Percentiles rank a stretch among this genome's conserved stretches.
Conservation (phyloP, 2,329 filamentous ascomycete species). For the Scedosporium aurantiacum region DNA sequence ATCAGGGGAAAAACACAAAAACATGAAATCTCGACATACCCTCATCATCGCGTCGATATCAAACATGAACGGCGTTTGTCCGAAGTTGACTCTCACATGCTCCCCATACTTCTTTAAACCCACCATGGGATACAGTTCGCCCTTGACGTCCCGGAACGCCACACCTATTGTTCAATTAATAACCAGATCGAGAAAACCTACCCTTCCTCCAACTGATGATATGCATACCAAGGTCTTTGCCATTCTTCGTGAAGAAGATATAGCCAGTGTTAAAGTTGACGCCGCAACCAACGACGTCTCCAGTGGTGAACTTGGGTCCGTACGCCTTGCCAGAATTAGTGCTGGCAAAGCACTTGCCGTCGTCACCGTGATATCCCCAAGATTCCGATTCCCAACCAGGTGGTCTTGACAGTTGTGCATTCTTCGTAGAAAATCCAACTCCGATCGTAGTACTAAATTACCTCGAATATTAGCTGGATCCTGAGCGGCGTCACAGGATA, state of each 20-base stretch:
- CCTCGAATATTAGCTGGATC: not conserved
- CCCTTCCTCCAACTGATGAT: not conserved
- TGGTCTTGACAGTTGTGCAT: constrained; percentile 41
- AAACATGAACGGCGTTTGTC: constrained; percentile 69
- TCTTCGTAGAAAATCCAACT: constrained; percentile 49
- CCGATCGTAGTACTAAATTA: constrained; percentile 44
- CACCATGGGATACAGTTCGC: constrained; percentile 54
- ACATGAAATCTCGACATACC: constrained; percentile 35
- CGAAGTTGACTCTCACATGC: constrained; percentile 53
- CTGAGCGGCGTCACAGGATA: no score
- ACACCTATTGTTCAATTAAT: constrained; percentile 38
- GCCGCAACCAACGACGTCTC: constrained; percentile 53
- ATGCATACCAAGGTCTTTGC: constrained; percentile 39
- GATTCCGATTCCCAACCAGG: constrained; percentile 59
- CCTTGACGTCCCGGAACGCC: constrained; percentile 57
- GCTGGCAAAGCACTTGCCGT: constrained; percentile 49
- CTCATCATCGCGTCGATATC: constrained; percentile 82
- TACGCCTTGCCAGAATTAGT: constrained; percentile 47
- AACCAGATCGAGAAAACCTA: not conserved
- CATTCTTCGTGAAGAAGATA: constrained; percentile 62
- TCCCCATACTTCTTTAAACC: constrained; percentile 57
- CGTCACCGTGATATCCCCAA: constrained; percentile 60
- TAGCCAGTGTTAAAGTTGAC: constrained; percentile 53
- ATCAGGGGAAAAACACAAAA: not conserved
- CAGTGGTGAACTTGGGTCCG: constrained; percentile 41